These are phyloP conservation scores for Pichia sp. DNA, from an alignment of 1,139 yeast genomes.

Conservation along the genomic window DNA sequence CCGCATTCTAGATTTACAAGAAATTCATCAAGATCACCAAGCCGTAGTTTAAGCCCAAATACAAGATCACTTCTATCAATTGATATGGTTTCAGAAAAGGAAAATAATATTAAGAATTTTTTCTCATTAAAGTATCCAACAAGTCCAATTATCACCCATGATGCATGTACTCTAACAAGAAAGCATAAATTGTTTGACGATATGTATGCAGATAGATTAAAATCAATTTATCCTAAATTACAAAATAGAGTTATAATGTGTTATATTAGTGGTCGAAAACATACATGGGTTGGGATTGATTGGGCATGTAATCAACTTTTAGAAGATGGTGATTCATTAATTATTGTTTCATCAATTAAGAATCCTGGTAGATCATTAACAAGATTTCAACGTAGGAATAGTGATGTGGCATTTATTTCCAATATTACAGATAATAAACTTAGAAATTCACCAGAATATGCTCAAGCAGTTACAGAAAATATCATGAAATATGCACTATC, in stretches of 20 bases:
- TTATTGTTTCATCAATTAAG: slow-evolving; percentile 42
- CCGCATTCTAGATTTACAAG: neutral
- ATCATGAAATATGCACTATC: slow-evolving; percentile 47
- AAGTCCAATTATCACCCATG: slow-evolving; percentile 30
- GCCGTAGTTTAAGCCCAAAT: slow-evolving; percentile 13
- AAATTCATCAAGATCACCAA: slow-evolving; percentile 10
- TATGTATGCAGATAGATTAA: slow-evolving; percentile 26
- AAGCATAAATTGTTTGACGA: slow-evolving; percentile 37
- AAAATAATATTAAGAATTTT: slow-evolving; percentile 1
- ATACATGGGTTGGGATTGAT: slow-evolving; percentile 77
- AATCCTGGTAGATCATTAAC: slow-evolving; percentile 22
- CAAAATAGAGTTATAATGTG: slow-evolving; percentile 53
- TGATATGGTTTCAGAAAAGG: slow-evolving; percentile 8
- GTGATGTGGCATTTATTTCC: slow-evolving; percentile 9
- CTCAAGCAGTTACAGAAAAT: slow-evolving; percentile 33
- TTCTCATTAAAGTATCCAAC: slow-evolving; percentile 25
- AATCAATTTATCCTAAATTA: slow-evolving; percentile 34
- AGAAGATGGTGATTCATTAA: slow-evolving; percentile 58
- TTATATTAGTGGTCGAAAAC: slow-evolving; percentile 62
- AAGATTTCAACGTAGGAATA: slow-evolving; percentile 7
- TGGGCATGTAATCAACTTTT: slow-evolving; percentile 50
- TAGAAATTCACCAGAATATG: slow-evolving; percentile 29
- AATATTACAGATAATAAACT: slow-evolving; percentile 21
- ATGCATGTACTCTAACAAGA: slow-evolving; percentile 45
- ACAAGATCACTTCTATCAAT: slow-evolving; percentile 1